phyloP scores from a whole-genome alignment of 208 protist genomes.

The Wallacemonas rigidus region DNA sequence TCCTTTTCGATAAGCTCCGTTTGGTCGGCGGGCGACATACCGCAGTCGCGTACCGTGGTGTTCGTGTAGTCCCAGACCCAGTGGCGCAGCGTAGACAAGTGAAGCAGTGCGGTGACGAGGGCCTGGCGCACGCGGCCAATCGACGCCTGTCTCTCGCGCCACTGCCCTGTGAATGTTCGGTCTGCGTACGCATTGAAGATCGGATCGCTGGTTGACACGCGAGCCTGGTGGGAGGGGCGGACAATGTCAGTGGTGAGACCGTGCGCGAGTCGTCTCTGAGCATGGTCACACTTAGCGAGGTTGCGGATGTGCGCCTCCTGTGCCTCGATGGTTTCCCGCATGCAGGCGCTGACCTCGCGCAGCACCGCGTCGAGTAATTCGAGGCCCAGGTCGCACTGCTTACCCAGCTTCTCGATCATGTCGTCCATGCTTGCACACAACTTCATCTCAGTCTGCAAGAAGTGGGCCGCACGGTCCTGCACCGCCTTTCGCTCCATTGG shows the following conservation, averaged over 20 bases:
- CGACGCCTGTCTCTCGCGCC: slow-evolving; percentile 26
- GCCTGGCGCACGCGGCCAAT: slow-evolving; percentile 20
- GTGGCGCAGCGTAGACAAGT: slow-evolving; percentile 33
- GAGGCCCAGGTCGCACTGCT: slow-evolving; percentile 25
- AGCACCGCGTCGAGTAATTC: slow-evolving; percentile 21
- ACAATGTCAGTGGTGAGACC: slow-evolving; percentile 2
- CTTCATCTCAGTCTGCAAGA: slow-evolving; percentile 39
- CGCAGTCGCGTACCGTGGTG: slow-evolving; percentile 37
- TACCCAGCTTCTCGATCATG: slow-evolving; percentile 33
- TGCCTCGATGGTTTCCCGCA: slow-evolving; percentile 4
- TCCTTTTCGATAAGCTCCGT: slow-evolving; percentile 25
- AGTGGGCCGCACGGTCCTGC: slow-evolving; percentile 23
- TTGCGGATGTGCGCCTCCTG: background rate
- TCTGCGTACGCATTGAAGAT: slow-evolving; percentile 24
- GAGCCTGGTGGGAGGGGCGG: background rate
- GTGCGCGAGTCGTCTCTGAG: background rate
- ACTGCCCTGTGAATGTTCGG: slow-evolving; percentile 34
- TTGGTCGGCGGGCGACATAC: slow-evolving; percentile 25
- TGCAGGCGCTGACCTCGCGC: slow-evolving; percentile 13
- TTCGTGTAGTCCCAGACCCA: slow-evolving; percentile 50
- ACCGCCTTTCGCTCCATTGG: slow-evolving; percentile 32
- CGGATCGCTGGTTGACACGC: slow-evolving; percentile 6
- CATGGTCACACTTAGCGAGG: slow-evolving; percentile 2
- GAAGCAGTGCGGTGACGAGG: slow-evolving; percentile 24
- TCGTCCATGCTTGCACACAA: slow-evolving; percentile 36